These are phyloP conservation scores for Phialophora chinensis DNA, from an alignment of 2,329 filamentous ascomycete species.

Conservation along the genomic window DNA sequence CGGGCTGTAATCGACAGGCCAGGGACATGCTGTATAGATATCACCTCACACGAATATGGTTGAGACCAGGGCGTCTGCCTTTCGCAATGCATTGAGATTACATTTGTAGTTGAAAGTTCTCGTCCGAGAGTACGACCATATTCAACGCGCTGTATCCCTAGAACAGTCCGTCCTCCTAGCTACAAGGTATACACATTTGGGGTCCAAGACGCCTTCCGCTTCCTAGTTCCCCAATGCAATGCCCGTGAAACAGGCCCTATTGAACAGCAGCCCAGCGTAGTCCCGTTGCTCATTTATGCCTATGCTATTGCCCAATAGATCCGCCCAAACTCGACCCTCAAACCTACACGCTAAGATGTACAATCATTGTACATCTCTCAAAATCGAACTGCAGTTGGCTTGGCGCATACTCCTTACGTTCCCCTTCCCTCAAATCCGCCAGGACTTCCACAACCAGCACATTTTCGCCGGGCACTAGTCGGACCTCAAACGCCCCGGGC, in stretches of 20 bases:
- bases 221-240: background rate
- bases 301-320: background rate
- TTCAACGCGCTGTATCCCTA: background rate
- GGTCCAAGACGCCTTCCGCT: background rate
- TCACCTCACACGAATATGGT: background rate
- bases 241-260: background rate
- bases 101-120: background rate
- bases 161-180: background rate
- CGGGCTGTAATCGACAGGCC: background rate
- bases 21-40: background rate
- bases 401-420: constrained; percentile 57
- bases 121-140: background rate
- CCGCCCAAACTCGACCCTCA: background rate
- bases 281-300: background rate
- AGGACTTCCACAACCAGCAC: constrained; percentile 79
- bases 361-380: constrained; percentile 60
- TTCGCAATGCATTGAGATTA: constrained; percentile 2
- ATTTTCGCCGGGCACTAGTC: constrained; percentile 74
- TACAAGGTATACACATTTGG: background rate
- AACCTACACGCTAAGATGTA: constrained; percentile 23
- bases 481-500: constrained; percentile 76
- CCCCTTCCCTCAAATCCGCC: constrained; percentile 67
- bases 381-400: constrained; percentile 71
- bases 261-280: background rate
- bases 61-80: background rate